phyloP scores from a whole-genome alignment of 2,329 filamentous ascomycete genomes.

The Clonostachys byssicola region DNA sequence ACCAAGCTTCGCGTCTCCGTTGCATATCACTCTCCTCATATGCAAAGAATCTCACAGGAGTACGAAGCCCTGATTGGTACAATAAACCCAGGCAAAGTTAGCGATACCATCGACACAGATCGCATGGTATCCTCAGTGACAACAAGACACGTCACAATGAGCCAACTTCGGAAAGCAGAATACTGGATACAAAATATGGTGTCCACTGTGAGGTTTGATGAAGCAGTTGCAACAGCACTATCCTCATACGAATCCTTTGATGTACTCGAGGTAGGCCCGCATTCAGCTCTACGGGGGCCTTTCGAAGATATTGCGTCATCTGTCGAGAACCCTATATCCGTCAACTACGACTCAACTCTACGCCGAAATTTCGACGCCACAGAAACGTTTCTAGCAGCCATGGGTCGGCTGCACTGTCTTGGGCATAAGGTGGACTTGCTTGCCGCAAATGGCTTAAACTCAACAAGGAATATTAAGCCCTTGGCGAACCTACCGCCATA shows the following conservation, averaged over 20 bases:
- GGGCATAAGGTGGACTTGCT: neutral
- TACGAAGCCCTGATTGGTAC: constrained; percentile 9
- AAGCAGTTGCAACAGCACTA: too few species aligned
- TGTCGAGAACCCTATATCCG: too few species aligned
- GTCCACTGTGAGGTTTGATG: constrained; percentile 5
- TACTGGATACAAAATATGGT: constrained; percentile 9
- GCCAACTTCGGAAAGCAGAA: neutral
- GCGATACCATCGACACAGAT: constrained; percentile 21
- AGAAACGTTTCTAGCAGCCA: neutral
- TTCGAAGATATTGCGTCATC: neutral
- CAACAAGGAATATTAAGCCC: neutral
- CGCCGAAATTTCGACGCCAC: neutral
- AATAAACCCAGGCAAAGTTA: constrained; percentile 10
- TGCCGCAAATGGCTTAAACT: neutral
- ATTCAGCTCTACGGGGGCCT: neutral
- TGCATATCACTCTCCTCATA: constrained; percentile 36
- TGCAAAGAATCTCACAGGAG: constrained; percentile 14
- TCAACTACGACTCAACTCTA: neutral
- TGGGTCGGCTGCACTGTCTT: neutral
- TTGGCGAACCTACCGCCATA: constrained; percentile 43
- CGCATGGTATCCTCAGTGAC: neutral
- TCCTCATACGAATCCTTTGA: neutral
- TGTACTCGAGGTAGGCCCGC: neutral
- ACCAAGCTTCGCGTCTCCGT: constrained; percentile 22
- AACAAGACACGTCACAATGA: neutral